Percentiles rank a stretch among this genome's conserved stretches.
These are phyloP conservation scores for Ophidiomyces ophidiicola DNA, from an alignment of 2,329 filamentous ascomycete species.

Conservation along the genomic window DNA sequence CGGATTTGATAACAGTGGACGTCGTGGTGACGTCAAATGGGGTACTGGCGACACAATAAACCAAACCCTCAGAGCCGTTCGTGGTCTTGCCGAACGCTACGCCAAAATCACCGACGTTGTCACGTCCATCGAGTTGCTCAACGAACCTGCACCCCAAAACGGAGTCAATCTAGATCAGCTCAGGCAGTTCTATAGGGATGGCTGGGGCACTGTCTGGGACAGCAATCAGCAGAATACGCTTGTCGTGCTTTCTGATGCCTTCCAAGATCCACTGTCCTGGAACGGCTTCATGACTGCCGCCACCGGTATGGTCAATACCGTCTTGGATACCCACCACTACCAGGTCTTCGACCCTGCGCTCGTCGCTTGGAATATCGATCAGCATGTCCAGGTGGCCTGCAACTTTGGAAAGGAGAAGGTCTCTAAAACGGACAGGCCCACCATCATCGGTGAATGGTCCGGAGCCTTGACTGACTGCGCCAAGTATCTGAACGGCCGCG, in stretches of 20 bases:
- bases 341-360: slow-evolving; percentile 47
- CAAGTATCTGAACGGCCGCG: slow-evolving; percentile 44
- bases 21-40: slow-evolving; percentile 30
- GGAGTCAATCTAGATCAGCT: slow-evolving; percentile 35
- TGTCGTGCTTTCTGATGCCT: slow-evolving; percentile 45
- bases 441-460: slow-evolving; percentile 58
- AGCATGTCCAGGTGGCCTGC: slow-evolving; percentile 48
- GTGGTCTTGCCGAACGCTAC: slow-evolving; percentile 47
- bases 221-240: slow-evolving; percentile 32
- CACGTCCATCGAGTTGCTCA: slow-evolving; percentile 37
- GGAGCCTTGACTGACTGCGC: slow-evolving; percentile 53
- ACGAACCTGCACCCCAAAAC: slow-evolving; percentile 31
- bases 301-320: slow-evolving; percentile 38
- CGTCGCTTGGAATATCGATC: slow-evolving; percentile 38
- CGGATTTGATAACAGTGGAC: slow-evolving; percentile 55
- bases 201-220: slow-evolving; percentile 37
- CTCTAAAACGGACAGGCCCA: slow-evolving; percentile 48
- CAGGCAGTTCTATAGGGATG: slow-evolving; percentile 45
- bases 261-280: slow-evolving; percentile 41
- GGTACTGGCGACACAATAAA: slow-evolving; percentile 26
- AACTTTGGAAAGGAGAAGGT: slow-evolving; percentile 39
- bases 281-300: slow-evolving; percentile 48
- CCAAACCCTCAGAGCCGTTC: slow-evolving; percentile 42
- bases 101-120: slow-evolving; percentile 47
- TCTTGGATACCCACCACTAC: slow-evolving; percentile 58